These are phyloP conservation scores for Pleodorina starrii DNA, from an alignment of 139 green algal genomes.

Conservation along the genomic window DNA sequence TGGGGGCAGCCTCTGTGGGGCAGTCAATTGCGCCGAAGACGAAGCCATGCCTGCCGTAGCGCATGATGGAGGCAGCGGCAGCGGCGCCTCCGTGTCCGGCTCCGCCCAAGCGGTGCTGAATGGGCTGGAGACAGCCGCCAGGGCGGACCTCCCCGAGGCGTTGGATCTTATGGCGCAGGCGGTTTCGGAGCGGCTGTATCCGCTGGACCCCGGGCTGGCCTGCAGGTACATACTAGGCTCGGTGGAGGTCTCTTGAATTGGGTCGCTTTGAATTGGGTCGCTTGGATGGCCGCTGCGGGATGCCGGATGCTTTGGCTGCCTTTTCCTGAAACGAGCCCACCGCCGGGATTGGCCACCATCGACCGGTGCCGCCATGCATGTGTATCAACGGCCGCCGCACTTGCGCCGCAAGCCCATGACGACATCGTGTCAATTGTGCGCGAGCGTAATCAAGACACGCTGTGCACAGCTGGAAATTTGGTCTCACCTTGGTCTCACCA, in stretches of 20 bases:
- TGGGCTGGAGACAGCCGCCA: not conserved
- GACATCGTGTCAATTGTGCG: not conserved
- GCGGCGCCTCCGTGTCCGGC: not conserved
- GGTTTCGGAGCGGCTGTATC: not conserved
- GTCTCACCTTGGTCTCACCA: too few relatives aligned
- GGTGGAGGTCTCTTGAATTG: not conserved
- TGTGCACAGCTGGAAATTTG: not conserved
- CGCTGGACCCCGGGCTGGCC: not conserved
- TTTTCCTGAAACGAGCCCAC: not conserved
- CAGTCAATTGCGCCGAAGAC: not conserved
- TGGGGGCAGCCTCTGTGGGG: too few relatives aligned
- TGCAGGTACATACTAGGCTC: slow-evolving; percentile 16
- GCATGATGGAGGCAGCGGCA: not conserved
- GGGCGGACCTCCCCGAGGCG: not conserved
- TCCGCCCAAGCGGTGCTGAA: not conserved
- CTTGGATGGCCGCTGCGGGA: not conserved
- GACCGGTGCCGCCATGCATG: not conserved
- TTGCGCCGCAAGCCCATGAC: not conserved
- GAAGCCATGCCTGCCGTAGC: not conserved
- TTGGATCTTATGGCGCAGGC: not conserved
- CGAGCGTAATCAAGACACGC: not conserved
- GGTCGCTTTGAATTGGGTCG: not conserved
- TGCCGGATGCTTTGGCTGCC: not conserved
- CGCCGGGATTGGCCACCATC: not conserved
- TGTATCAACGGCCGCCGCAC: not conserved